These are phyloP conservation scores for Lycium ferocissimum DNA, from an alignment of 257 asterid genomes.

Conservation along the genomic window DNA sequence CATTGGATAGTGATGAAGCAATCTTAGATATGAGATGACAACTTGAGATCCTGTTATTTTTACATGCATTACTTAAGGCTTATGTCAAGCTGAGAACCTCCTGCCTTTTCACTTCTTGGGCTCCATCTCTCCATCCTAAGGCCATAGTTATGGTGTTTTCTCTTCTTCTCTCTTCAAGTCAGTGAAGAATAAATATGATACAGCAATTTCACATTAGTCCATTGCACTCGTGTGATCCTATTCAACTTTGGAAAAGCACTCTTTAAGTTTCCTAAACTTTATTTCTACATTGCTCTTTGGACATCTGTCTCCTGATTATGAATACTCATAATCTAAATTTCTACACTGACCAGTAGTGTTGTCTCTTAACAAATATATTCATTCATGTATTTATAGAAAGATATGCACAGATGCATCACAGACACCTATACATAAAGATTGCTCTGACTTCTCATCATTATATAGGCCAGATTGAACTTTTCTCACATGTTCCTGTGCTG, in stretches of 20 bases:
- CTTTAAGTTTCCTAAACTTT: neutral
- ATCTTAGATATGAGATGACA: slow-evolving; percentile 2
- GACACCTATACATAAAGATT: neutral
- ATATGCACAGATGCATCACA: neutral
- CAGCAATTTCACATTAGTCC: slow-evolving; percentile 13
- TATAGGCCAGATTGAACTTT: slow-evolving; percentile 94
- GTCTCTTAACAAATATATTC: slow-evolving; percentile 4
- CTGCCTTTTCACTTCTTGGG: neutral
- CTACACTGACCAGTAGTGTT: neutral
- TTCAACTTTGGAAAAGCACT: neutral
- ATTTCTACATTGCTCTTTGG: slow-evolving; percentile 24
- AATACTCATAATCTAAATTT: neutral
- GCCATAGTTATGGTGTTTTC: neutral
- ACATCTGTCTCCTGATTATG: neutral
- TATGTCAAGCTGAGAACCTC: slow-evolving; percentile 2
- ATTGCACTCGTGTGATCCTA: slow-evolving; percentile 9
- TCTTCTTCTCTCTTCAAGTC: neutral
- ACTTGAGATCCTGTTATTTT: neutral
- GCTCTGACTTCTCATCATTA: slow-evolving; percentile 32
- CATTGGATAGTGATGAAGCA: neutral
- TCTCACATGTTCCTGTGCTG: slow-evolving; percentile 94
- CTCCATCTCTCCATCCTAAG: slow-evolving; percentile 13
- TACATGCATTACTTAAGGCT: slow-evolving; percentile 17
- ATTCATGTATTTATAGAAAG: neutral
- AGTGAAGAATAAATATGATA: neutral